Conservation (phyloP, 495 filamentous ascomycete genomes). For the Neurospora sp. region DNA sequence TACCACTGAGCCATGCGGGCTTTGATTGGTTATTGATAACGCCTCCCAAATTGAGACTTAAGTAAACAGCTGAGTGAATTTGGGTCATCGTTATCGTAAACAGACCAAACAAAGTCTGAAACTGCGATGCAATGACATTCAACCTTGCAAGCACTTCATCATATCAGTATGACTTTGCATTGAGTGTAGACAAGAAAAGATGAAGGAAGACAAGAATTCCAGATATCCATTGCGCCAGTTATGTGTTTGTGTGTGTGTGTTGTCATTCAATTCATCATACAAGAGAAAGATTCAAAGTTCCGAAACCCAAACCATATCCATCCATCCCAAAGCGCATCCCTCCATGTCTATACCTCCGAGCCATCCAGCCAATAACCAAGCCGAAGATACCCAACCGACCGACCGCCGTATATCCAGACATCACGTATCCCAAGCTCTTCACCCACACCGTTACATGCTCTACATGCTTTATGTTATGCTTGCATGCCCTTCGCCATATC, state of each 20-base stretch:
- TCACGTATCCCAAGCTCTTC: too few relatives aligned
- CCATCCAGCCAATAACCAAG: background rate
- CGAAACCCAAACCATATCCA: background rate
- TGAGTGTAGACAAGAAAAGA: too few relatives aligned
- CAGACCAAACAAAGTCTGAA: too few relatives aligned
- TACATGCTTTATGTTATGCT: too few relatives aligned
- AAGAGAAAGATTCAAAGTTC: background rate
- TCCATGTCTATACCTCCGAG: background rate
- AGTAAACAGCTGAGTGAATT: too few relatives aligned
- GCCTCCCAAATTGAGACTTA: fast-evolving
- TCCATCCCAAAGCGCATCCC: too few relatives aligned
- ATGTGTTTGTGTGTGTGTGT: background rate
- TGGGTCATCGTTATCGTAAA: too few relatives aligned
- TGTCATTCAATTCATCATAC: background rate
- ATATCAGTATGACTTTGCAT: background rate
- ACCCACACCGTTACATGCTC: too few relatives aligned
- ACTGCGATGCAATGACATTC: too few relatives aligned
- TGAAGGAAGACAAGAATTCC: too few relatives aligned
- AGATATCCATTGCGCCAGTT: background rate
- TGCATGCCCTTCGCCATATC: too few relatives aligned
- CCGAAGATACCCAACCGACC: background rate
- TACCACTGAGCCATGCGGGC: background rate
- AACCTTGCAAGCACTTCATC: too few relatives aligned
- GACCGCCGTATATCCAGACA: background rate
- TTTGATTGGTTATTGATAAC: background rate